These are phyloP conservation scores for Tricholomella constricta DNA, from an alignment of 768 basidiomycete genomes.

Conservation along the genomic window DNA sequence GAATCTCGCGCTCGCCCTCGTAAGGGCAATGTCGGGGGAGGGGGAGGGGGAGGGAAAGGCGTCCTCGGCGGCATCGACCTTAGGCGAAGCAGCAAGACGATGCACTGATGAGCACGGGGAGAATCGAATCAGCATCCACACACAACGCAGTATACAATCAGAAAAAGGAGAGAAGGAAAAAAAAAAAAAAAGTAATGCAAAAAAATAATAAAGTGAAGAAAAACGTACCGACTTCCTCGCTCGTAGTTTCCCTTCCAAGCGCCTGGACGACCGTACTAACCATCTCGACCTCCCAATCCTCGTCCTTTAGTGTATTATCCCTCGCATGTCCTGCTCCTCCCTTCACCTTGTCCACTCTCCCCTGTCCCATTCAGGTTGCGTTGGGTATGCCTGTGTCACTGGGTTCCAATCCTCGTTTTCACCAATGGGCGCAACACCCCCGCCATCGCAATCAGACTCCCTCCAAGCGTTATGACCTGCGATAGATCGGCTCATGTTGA, in stretches of 20 bases:
- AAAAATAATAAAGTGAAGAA: constrained; percentile 2
- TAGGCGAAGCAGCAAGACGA: constrained; percentile 74
- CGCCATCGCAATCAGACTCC: constrained; percentile 63
- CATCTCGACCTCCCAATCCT: constrained; percentile 87
- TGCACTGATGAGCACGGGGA: constrained; percentile 59
- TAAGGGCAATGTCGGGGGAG: too few species aligned
- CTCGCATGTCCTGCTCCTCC: too few species aligned
- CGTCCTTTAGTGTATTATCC: constrained; percentile 56
- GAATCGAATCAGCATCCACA: too few species aligned
- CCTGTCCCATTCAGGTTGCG: constrained; percentile 78
- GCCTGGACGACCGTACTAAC: constrained; percentile 84
- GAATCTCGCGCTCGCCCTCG: constrained; percentile 14
- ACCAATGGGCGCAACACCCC: constrained; percentile 48
- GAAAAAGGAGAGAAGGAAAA: constrained; percentile 4
- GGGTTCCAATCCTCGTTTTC: constrained; percentile 85
- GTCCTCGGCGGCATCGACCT: constrained; percentile 33
- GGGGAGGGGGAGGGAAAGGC: too few species aligned
- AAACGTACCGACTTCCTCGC: constrained; percentile 78
- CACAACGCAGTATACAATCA: not conserved
- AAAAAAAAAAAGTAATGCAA: constrained; percentile 2
- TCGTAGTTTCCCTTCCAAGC: constrained; percentile 65
- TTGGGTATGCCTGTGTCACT: constrained; percentile 59
- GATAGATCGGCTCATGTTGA: constrained; percentile 63
- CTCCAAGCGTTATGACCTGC: constrained; percentile 82
- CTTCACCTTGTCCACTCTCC: constrained; percentile 45